Base-by-base conservation (phyloP, 2,329 filamentous ascomycete genomes). In the Fusarium sp. region DNA sequence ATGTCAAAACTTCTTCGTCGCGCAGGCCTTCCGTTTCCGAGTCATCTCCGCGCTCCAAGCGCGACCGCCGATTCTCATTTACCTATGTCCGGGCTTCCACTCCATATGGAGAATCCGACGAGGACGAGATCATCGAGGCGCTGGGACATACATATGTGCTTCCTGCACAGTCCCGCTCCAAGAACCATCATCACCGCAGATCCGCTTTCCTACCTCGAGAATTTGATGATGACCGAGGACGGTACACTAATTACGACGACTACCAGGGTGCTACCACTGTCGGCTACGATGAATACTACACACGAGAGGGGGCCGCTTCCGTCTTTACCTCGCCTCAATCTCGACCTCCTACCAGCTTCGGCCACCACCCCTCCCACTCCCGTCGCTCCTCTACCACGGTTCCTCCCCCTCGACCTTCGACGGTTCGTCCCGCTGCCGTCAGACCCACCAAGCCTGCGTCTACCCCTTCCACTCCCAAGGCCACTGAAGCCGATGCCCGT, bases 51-150 rank as follows among this genome's bases (percentile, higher is more conserved):
- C 71, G 74, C 67, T 67, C 77, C 76, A 82, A 80, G 81, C 84
- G 82, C 80, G 85, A 87, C 79, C 85, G 86, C 76, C 86, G 85
- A 77, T 82, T 80, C 81, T 88, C 87, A 71, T 86, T 84, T 81
- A 84, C 85, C 81, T 85, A 87, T 82, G 84, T 86, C 82, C 86
- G 85, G 83, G 79, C 86, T 83, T 85, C 86, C 77, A 84, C 85
- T 74, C 82, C 82, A 68, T 83, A 86, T 84, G 87, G 86, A 83
- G 87, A 88, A 81, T 89, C 87, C 81, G 87, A 89, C 85, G 87
- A 88, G 84, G 87, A 89, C 83, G 86, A 88, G 81, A 79, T 84
- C 68, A 81, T 88, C 80, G 84, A 88, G 80, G 80, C 85, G 76
- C 77, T 85, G 78, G 85, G 84, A 72, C 77, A 83, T 78, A 86